Base-by-base conservation (phyloP, 2,329 filamentous ascomycete species). In the Capronia epimyces region DNA sequence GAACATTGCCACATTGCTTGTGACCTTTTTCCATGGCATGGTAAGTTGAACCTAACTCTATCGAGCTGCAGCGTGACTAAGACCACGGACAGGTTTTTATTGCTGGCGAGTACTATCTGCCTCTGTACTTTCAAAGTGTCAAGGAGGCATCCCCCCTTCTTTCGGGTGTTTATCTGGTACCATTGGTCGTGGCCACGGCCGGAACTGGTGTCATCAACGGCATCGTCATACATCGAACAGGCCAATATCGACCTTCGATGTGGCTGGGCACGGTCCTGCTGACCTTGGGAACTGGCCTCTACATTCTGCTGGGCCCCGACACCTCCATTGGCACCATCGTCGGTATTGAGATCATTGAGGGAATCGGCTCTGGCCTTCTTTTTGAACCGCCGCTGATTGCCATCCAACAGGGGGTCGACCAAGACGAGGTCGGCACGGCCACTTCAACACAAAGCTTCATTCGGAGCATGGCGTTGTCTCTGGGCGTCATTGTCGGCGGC, bases 121-220 rank as follows among this genome's bases (percentile, higher is more conserved):
- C 86, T 0, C 73, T 89, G 0, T 89, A 84, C 67, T 83, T 87
- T 47, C 86, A 90, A 64, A 77, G 81, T 2, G 84, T 83, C 0
- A 75, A 83, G 1, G 75, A 75, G 44, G 79, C 79, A 83, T 0
- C 69, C 86, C 27, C 71, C 72, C n/a, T 86, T 81, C 0, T 75
- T 75, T 60, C 58, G 64, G 77, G 77, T 57, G 57, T 67, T 0
- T 75, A 84, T 10, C 72, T 86, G 2, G 71, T 88, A 0, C 83
- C 85, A 0, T 77, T 83, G 34, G 80, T 78, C 18, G 56, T 73
- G 1, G 63, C 64, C 8, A 71, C 74, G 50, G 73, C 76, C 1
- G 52, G 71, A 6, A 64, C 69, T 1, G 75, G 71, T 27, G 69
- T 79, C 2, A 32, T 69, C 0, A 66, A 67, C 1, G 79, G 78